Conservation (phyloP, 495 filamentous ascomycete genomes). For the Aspergillus indologenus region DNA sequence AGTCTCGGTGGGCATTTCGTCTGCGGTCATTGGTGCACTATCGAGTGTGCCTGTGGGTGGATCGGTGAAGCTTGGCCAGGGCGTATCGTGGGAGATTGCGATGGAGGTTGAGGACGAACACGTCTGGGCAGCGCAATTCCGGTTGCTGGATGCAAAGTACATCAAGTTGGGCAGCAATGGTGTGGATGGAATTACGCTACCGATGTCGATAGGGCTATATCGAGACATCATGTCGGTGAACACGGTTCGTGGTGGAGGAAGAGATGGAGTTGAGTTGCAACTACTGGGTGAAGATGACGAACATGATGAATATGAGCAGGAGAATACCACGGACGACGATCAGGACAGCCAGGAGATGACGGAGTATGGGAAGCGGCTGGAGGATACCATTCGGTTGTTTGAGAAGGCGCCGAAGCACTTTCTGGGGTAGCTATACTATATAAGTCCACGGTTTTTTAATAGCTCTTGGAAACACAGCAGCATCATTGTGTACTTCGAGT, state of each 20-base stretch:
- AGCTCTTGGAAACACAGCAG: too few species aligned
- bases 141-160: not conserved
- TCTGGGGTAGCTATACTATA: not conserved
- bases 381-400: not conserved
- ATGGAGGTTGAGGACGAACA: not conserved
- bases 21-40: not conserved
- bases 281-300: not conserved
- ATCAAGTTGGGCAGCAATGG: not conserved
- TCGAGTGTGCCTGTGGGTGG: conserved; percentile 1
- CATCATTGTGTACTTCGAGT: too few species aligned
- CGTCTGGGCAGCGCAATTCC: conserved; percentile 1
- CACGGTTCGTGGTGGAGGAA: not conserved
- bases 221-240: not conserved
- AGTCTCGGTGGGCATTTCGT: not conserved
- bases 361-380: not conserved
- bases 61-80: conserved; percentile 1
- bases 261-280: not conserved
- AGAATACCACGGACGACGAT: not conserved
- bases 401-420: not conserved
- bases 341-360: not conserved
- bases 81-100: not conserved
- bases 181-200: not conserved
- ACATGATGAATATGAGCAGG: not conserved
- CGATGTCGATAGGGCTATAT: not conserved
- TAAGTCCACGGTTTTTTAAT: too few species aligned